Percentiles rank a stretch among this genome's conserved stretches.
Evolutionary conservation across 176 grass and related monocot species (phyloP).

Genomic region (Raddia guianensis): DNA sequence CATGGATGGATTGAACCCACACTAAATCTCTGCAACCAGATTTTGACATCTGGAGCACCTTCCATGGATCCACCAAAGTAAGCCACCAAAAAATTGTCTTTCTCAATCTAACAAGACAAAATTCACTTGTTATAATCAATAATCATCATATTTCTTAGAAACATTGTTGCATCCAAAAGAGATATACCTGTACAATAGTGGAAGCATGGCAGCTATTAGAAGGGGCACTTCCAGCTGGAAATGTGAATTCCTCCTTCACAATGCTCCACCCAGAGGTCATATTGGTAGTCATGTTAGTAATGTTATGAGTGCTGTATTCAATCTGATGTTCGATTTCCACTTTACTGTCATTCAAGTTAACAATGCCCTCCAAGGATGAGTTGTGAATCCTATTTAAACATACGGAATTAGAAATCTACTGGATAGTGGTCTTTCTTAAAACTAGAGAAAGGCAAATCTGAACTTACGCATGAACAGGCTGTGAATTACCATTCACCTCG

Average conservation of each 20-base stretch:
- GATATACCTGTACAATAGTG: slow-evolving; percentile 67
- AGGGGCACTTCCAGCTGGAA: slow-evolving; percentile 41
- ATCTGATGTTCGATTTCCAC: slow-evolving; percentile 16
- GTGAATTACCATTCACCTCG: slow-evolving; percentile 13
- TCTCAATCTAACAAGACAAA: slow-evolving; percentile 58
- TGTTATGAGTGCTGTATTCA: slow-evolving; percentile 25
- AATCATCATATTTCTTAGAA: neutral
- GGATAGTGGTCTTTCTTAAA: neutral
- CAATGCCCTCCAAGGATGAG: neutral
- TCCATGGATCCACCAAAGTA: slow-evolving; percentile 90
- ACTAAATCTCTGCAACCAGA: slow-evolving; percentile 89
- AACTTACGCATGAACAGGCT: slow-evolving; percentile 21
- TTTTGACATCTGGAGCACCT: slow-evolving; percentile 89
- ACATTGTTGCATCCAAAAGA: neutral
- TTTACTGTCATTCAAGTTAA: slow-evolving; percentile 21
- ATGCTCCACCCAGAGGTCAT: slow-evolving; percentile 47
- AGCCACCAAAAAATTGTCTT: slow-evolving; percentile 66
- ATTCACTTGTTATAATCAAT: slow-evolving; percentile 2
- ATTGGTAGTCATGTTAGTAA: slow-evolving; percentile 44
- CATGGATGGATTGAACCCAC: slow-evolving; percentile 53
- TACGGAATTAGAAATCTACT: slow-evolving; percentile 9
- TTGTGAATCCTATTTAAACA: slow-evolving; percentile 16
- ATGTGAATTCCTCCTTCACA: slow-evolving; percentile 60
- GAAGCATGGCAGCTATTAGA: slow-evolving; percentile 85
- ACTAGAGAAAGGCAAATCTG: neutral